phyloP scores from a whole-genome alignment of 176 grass and related monocot genomes.

The Carex littledalei region DNA sequence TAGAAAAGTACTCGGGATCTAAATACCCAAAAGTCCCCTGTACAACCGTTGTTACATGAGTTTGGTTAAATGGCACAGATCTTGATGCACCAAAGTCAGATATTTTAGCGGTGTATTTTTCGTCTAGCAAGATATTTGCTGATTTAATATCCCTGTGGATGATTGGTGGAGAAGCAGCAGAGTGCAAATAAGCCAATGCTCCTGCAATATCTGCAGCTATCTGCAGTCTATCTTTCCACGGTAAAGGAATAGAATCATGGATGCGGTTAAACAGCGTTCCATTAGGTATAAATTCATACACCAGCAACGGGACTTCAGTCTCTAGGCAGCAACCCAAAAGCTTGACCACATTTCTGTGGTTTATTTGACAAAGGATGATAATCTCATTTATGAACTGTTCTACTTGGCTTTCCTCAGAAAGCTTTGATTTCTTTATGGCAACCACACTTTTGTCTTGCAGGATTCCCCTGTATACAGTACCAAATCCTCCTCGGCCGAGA shows the following conservation, averaged over 20 bases:
- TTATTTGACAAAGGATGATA: constrained; percentile 8
- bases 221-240: constrained; percentile 11
- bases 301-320: neutral
- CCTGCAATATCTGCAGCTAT: constrained; percentile 7
- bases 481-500: neutral
- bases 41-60: neutral
- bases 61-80: neutral
- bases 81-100: constrained; percentile 30
- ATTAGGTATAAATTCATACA: constrained; percentile 22
- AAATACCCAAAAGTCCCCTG: constrained; percentile 31
- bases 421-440: constrained; percentile 7
- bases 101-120: constrained; percentile 8
- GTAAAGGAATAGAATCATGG: neutral
- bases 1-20: constrained; percentile 31
- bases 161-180: neutral
- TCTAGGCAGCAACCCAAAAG: constrained; percentile 1
- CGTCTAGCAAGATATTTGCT: constrained; percentile 14
- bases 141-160: constrained; percentile 23
- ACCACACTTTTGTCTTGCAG: neutral
- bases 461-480: neutral
- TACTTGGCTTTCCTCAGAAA: neutral
- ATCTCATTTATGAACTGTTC: constrained; percentile 12
- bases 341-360: constrained; percentile 22
- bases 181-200: neutral
- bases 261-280: constrained; percentile 14